Conservation (phyloP, 495 filamentous ascomycete species). For the Rostrohypoxylon terebratum region DNA sequence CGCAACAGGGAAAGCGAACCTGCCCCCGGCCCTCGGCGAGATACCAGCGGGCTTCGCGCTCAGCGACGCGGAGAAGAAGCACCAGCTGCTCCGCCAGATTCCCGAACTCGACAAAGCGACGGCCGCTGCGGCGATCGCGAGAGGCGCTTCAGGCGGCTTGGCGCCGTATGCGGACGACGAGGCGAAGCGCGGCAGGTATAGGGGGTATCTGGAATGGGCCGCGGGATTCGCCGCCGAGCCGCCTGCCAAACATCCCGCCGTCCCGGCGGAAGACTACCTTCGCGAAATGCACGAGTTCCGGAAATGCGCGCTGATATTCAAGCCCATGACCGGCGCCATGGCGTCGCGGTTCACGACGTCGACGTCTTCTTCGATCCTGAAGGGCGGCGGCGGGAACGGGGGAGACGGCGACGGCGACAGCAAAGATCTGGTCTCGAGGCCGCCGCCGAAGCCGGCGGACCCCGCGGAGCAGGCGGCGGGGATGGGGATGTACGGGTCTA, state of each 20-base stretch:
- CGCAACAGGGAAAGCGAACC: conserved; percentile 77
- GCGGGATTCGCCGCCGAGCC: conserved; percentile 70
- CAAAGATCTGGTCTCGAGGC: conserved; percentile 64
- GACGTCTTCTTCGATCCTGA: conserved; percentile 50
- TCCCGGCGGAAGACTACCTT: conserved; percentile 78
- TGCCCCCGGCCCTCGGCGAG: conserved; percentile 83
- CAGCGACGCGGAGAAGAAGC: conserved; percentile 68
- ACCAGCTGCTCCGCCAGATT: conserved; percentile 69
- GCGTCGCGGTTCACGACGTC: conserved; percentile 91
- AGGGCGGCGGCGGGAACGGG: conserved; percentile 36
- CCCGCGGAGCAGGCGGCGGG: conserved; percentile 90
- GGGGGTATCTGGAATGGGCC: conserved; percentile 80
- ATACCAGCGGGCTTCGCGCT: conserved; percentile 72
- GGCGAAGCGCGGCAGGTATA: conserved; percentile 80
- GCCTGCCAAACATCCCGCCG: conserved; percentile 67
- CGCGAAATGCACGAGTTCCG: conserved; percentile 88
- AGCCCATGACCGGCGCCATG: conserved; percentile 90
- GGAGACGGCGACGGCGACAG: not conserved
- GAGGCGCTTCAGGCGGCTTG: conserved; percentile 77
- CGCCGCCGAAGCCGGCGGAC: conserved; percentile 73
- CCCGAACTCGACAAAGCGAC: conserved; percentile 79
- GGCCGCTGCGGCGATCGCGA: conserved; percentile 78
- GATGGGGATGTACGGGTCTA: conserved; percentile 89
- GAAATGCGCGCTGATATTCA: conserved; percentile 90
- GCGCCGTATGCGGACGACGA: conserved; percentile 90